Conservation (phyloP, 2,329 filamentous ascomycete species). For the Calonectria pseudoturangicola region DNA sequence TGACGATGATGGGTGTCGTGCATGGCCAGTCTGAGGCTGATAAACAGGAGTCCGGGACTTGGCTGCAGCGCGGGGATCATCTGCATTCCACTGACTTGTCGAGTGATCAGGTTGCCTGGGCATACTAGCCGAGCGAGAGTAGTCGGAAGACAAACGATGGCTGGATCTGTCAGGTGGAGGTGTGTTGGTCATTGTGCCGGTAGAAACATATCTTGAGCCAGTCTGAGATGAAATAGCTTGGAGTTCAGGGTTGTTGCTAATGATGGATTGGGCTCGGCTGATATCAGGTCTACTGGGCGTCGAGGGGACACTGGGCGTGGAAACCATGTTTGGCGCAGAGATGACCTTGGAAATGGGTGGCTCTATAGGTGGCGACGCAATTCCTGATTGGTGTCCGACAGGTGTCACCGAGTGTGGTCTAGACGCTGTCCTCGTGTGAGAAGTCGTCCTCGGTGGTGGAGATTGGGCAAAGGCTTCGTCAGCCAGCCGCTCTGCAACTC, state of each 20-base stretch:
- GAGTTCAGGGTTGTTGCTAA: constrained; percentile 77
- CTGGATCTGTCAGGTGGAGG: constrained; percentile 64
- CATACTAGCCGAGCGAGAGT: constrained; percentile 54
- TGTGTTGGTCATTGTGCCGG: constrained; percentile 87
- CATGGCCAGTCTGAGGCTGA: constrained; percentile 53
- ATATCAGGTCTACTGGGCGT: constrained; percentile 68
- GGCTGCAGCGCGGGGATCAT: constrained; percentile 47
- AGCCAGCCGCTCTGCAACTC: constrained; percentile 84
- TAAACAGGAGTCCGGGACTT: constrained; percentile 51
- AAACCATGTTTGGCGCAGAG: constrained; percentile 58
- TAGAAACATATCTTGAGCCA: constrained; percentile 68
- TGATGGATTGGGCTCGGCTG: constrained; percentile 78
- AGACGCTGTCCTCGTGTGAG: constrained; percentile 47
- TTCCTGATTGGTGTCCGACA: constrained; percentile 47
- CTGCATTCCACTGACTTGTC: constrained; percentile 40
- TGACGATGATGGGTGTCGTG: constrained; percentile 52
- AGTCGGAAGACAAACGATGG: constrained; percentile 50
- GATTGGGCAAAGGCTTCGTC: constrained; percentile 86
- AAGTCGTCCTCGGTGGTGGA: constrained; percentile 42
- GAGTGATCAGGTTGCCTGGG: constrained; percentile 52
- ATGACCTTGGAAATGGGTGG: constrained; percentile 61
- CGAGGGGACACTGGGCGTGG: constrained; percentile 55
- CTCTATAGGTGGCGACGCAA: constrained; percentile 54
- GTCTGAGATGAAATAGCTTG: constrained; percentile 72
- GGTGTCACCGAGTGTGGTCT: constrained; percentile 59